Evolutionary conservation across 1,284 basidiomycete genomes (phyloP).

Genomic region (Irpex sp.): DNA sequence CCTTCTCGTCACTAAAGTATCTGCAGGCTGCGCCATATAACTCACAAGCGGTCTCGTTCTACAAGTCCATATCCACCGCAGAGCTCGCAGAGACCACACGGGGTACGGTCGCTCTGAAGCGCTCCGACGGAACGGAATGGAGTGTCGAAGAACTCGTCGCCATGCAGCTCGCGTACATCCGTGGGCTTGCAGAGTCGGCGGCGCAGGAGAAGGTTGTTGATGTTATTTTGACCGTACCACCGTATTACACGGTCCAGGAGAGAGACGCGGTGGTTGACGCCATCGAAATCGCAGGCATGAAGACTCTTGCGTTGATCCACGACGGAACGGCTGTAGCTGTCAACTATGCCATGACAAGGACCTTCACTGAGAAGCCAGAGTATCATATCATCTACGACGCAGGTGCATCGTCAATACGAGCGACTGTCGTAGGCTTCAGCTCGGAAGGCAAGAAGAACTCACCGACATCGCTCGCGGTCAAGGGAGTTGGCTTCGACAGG

Average conservation of each 20-base stretch:
- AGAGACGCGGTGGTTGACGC: slow-evolving; percentile 90
- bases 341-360: slow-evolving; percentile 95
- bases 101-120: slow-evolving; percentile 55
- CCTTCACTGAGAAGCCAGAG: slow-evolving; percentile 74
- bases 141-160: slow-evolving; percentile 89
- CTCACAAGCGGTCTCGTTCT: slow-evolving; percentile 61
- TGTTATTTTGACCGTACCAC: slow-evolving; percentile 83
- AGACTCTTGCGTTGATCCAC: slow-evolving; percentile 81
- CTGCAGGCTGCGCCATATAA: slow-evolving; percentile 77
- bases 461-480: slow-evolving; percentile 70
- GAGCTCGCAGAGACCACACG: slow-evolving; percentile 57
- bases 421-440: slow-evolving; percentile 82
- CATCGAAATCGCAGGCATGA: slow-evolving; percentile 85
- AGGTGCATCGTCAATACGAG: slow-evolving; percentile 84
- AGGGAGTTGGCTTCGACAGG: slow-evolving; percentile 80
- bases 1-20: slow-evolving; percentile 85
- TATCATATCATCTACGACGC: slow-evolving; percentile 94
- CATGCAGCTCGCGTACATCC: slow-evolving; percentile 92
- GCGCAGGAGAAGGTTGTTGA: slow-evolving; percentile 78
- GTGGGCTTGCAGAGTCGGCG: slow-evolving; percentile 77
- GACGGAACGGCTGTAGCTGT: slow-evolving; percentile 92
- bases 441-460: slow-evolving; percentile 38
- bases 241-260: slow-evolving; percentile 85
- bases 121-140: slow-evolving; percentile 68
- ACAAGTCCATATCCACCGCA: slow-evolving; percentile 61